Percentiles rank a stretch among this genome's conserved stretches.
These are phyloP conservation scores for Conidiobolus incongruus DNA, from an alignment of 371 early-diverging fungal species.

Conservation along the genomic window DNA sequence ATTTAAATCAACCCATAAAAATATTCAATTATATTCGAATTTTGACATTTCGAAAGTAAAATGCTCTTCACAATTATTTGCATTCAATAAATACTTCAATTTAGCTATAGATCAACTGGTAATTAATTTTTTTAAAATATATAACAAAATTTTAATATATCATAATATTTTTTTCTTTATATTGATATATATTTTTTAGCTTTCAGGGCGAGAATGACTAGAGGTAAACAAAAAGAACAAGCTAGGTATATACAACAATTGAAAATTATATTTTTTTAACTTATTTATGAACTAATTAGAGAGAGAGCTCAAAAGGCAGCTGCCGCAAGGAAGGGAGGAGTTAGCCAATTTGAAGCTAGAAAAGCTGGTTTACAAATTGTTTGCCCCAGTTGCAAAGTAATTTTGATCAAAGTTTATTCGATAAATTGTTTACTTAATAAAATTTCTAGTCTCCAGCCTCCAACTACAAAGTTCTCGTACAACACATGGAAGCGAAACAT, in stretches of 20 bases:
- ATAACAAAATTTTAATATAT: too few species aligned
- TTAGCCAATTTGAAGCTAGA: slow-evolving; percentile 27
- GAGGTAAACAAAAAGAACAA: slow-evolving; percentile 30
- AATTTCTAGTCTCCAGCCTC: slow-evolving; percentile 12
- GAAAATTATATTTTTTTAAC: not conserved
- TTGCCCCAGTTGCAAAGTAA: slow-evolving; percentile 15
- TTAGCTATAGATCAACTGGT: too few species aligned
- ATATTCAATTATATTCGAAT: too few species aligned
- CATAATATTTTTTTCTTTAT: too few species aligned
- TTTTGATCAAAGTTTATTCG: not conserved
- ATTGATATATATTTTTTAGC: too few species aligned
- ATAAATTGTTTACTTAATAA: not conserved
- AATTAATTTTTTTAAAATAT: too few species aligned
- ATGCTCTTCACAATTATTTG: too few species aligned
- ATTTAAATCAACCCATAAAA: too few species aligned
- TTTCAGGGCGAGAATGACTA: too few species aligned
- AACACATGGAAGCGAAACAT: slow-evolving; percentile 39
- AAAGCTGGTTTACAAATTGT: slow-evolving; percentile 28
- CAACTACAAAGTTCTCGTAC: slow-evolving; percentile 25
- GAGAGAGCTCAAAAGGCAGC: slow-evolving; percentile 30
- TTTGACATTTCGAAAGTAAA: too few species aligned
- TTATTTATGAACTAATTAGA: slow-evolving; percentile 9
- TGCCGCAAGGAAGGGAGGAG: slow-evolving; percentile 15
- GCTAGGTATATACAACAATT: slow-evolving; percentile 15
- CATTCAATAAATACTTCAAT: too few species aligned